Evolutionary conservation across 176 grass and related monocot genomes (phyloP).

Genomic region (Aegilops sharonensis): DNA sequence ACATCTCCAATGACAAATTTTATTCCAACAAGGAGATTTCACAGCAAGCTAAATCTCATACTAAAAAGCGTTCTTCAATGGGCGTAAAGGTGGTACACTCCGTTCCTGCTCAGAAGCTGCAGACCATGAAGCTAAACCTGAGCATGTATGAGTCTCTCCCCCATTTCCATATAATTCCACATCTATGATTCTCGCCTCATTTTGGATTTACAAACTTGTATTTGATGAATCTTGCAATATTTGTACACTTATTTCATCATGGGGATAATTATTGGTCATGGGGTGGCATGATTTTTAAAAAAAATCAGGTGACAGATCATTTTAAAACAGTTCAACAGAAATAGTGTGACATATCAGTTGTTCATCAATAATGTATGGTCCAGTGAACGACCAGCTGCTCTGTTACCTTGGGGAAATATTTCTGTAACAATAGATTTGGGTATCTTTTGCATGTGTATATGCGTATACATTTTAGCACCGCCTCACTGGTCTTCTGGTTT

Average conservation of each 20-base stretch:
- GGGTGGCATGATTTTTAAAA: not conserved
- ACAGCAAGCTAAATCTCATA: conserved; percentile 85
- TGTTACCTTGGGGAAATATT: conserved; percentile 32
- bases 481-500: not conserved
- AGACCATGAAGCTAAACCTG: conserved; percentile 84
- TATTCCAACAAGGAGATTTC: conserved; percentile 84
- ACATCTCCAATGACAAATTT: conserved; percentile 96
- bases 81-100: conserved; percentile 87
- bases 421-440: not conserved
- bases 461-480: not conserved
- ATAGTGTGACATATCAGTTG: not conserved
- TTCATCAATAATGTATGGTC: not conserved
- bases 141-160: conserved; percentile 59
- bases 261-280: not conserved
- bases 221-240: not conserved
- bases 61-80: conserved; percentile 75
- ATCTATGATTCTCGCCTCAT: conserved; percentile 24
- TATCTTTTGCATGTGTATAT: not conserved
- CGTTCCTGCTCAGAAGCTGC: conserved; percentile 84
- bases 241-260: conserved; percentile 12
- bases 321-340: not conserved
- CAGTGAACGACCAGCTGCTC: not conserved
- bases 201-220: not conserved
- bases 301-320: not conserved
- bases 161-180: not conserved